phyloP scores from a whole-genome alignment of 108 stramenopile genomes.

The Fragilariopsis cylindrus region DNA sequence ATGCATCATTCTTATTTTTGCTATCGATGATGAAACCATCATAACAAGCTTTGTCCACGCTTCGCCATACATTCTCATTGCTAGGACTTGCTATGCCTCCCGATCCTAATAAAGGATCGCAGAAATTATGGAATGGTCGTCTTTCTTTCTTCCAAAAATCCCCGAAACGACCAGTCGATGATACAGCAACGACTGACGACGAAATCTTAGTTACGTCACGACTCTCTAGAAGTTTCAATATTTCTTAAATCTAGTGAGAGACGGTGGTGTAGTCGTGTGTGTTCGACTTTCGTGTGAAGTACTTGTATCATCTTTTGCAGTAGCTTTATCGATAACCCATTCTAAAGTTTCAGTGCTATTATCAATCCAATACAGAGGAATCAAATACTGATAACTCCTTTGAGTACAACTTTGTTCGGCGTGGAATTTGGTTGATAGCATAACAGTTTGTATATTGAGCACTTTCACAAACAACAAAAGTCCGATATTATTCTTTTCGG shows the following conservation, averaged over 20 bases:
- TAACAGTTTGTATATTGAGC: background rate
- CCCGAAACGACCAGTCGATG: constrained; percentile 57
- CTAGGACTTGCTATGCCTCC: constrained; percentile 62
- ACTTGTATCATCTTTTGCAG: background rate
- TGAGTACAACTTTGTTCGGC: constrained; percentile 75
- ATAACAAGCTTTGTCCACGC: constrained; percentile 60
- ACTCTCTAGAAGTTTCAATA: constrained; percentile 33
- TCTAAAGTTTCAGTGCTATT: constrained; percentile 28
- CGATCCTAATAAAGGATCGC: constrained; percentile 41
- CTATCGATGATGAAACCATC: constrained; percentile 39
- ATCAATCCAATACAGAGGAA: constrained; percentile 66
- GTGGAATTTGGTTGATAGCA: constrained; percentile 26
- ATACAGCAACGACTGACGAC: constrained; percentile 2
- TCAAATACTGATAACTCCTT: constrained; percentile 62
- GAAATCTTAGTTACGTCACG: constrained; percentile 8
- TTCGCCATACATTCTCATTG: constrained; percentile 70
- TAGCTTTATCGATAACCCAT: constrained; percentile 28
- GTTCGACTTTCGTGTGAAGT: no score
- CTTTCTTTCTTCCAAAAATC: constrained; percentile 51
- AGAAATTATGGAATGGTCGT: constrained; percentile 76
- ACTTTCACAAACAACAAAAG: background rate
- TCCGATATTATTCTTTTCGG: background rate
- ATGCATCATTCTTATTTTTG: background rate
- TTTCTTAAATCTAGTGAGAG: constrained; percentile 9
- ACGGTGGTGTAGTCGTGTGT: constrained; percentile 21